Evolutionary conservation across 768 basidiomycete species (phyloP), one percentile per base, ranked within the genome.

Genomic region (Phanerochaete carnosa): DNA sequence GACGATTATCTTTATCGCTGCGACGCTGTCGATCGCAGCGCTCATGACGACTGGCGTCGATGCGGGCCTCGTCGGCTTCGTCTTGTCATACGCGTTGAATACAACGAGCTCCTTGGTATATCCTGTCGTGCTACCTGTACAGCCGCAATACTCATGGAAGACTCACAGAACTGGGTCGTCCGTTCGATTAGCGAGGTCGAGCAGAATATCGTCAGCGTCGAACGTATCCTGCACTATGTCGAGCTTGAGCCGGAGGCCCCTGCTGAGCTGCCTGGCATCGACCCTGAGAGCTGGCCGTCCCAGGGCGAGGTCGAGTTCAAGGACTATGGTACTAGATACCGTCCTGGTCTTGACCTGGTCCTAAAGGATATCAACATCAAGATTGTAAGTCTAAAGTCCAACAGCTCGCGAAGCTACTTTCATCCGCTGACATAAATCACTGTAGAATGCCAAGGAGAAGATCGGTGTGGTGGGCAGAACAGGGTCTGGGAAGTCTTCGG

Each of bases 401-500:
- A 16, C 12, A 3, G 11, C 29, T 45, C 45, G 53, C 4, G 15
- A 43, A 22, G 5, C 35, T 39, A 8, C 45, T 43, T 46, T 57
- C 33, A 47, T 56, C 22, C 47, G 13, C 56, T 63, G 43, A 71
- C 52, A 58, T 19, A 6, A 52, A n/a, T 11, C 47, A 52, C n/a
- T 37, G n/a, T 52, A 90, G 89, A 78, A 84, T 66, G 78, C 90
- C 0, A 84, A 81, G 49, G 91, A 95, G 70, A 96, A 95, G 73
- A 84, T 96, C 47, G 96, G 96, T n/a, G 86, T 97, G 4, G 84
- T 88, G 71, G 92, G 91, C 2, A 73, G 91, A 62, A 96, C 95
- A 4, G 95, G 92, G 22, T 81, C 88, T 69, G 83, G 90, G 62
- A 91, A 91, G 74, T 90, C 88, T 37, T 87, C 89, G 1, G 88